Conservation (phyloP, 2,329 filamentous ascomycete species). For the Colletotrichum eremochloae region DNA sequence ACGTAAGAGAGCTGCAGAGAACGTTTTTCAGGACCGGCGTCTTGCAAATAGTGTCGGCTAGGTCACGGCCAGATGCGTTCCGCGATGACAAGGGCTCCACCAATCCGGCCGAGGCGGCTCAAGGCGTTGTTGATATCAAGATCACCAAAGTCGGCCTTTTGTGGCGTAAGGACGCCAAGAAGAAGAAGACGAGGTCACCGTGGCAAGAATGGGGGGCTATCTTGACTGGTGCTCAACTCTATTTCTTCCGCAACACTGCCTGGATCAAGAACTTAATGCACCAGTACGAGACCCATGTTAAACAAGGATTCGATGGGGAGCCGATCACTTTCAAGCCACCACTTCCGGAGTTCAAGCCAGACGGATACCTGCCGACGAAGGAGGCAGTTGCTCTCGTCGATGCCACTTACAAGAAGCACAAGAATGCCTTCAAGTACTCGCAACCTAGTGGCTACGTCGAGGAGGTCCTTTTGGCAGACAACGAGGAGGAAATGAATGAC, state of each 20-base stretch:
- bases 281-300: constrained; percentile 87
- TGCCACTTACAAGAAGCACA: constrained; percentile 91
- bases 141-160: constrained; percentile 95
- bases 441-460: constrained; percentile 83
- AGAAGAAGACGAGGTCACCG: constrained; percentile 92
- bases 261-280: constrained; percentile 94
- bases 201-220: constrained; percentile 99
- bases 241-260: constrained; percentile 92
- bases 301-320: constrained; percentile 78
- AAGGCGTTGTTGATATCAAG: constrained; percentile 96
- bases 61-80: constrained; percentile 95
- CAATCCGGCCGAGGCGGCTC: constrained; percentile 88
- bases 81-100: constrained; percentile 87
- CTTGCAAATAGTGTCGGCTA: constrained; percentile 92
- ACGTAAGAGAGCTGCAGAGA: constrained; percentile 85
- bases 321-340: constrained; percentile 93
- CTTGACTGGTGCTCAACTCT: constrained; percentile 95
- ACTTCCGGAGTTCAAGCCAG: constrained; percentile 91
- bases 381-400: constrained; percentile 92
- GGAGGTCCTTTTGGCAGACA: constrained; percentile 91
- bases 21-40: constrained; percentile 93
- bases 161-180: constrained; percentile 95
- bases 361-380: constrained; percentile 92
- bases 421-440: constrained; percentile 93
- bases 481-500: constrained; percentile 92